A percentile compares a stretch with the other conserved stretches of the same genome.
These are phyloP conservation scores for Torrubiellomyces zombiae DNA, from an alignment of 2,329 filamentous ascomycete genomes.

Conservation along the genomic window DNA sequence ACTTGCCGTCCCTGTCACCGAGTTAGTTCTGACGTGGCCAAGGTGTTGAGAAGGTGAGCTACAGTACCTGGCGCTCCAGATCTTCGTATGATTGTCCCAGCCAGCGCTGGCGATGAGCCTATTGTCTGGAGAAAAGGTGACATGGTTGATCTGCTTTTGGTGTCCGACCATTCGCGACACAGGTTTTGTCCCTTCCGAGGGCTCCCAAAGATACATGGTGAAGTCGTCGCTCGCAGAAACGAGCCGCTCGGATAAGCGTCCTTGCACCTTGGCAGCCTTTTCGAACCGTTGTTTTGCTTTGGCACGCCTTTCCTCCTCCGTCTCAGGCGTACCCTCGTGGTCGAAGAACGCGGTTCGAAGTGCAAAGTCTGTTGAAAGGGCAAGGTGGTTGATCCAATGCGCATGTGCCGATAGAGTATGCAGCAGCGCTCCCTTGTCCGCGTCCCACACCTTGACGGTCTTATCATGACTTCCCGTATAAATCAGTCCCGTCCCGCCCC, in stretches of 20 bases:
- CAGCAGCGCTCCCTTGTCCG: slow-evolving; percentile 58
- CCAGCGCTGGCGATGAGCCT: slow-evolving; percentile 71
- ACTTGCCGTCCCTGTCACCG: slow-evolving; percentile 44
- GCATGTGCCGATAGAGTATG: slow-evolving; percentile 70
- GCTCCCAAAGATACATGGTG: slow-evolving; percentile 93
- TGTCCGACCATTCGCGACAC: slow-evolving; percentile 82
- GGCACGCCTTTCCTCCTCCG: slow-evolving; percentile 51
- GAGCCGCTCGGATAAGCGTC: slow-evolving; percentile 64
- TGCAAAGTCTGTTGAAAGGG: slow-evolving; percentile 82
- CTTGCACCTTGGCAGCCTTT: slow-evolving; percentile 62
- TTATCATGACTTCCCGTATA: slow-evolving; percentile 85
- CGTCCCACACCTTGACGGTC: slow-evolving; percentile 81
- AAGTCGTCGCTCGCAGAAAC: slow-evolving; percentile 91
- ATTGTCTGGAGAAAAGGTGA: slow-evolving; percentile 85
- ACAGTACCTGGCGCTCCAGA: slow-evolving; percentile 65
- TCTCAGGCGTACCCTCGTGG: slow-evolving; percentile 52
- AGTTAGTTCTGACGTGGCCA: slow-evolving; percentile 11
- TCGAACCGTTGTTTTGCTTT: slow-evolving; percentile 74
- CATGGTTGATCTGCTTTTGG: slow-evolving; percentile 92
- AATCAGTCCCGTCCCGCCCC: slow-evolving; percentile 78
- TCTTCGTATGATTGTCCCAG: slow-evolving; percentile 89
- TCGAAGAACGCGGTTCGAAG: slow-evolving; percentile 77
- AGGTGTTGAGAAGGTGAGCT: background rate
- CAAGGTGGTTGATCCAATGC: slow-evolving; percentile 92
- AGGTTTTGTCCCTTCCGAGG: slow-evolving; percentile 60